A percentile compares a stretch with the other conserved stretches of the same genome.
Evolutionary conservation across 306 rosid genomes (phyloP).

Genomic region (Luffa aegyptiaca): DNA sequence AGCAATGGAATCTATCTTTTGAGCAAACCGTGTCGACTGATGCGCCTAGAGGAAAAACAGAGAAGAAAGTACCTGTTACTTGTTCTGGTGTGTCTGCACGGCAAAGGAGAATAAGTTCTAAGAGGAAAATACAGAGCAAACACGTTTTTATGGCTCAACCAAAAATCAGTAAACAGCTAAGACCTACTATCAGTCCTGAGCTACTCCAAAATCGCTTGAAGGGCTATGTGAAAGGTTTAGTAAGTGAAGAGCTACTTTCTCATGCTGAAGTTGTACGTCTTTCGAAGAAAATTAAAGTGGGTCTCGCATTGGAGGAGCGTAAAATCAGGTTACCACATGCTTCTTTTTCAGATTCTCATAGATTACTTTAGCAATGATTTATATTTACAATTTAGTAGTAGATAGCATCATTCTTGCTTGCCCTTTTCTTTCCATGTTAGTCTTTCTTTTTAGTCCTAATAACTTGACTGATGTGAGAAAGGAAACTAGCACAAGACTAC

Average conservation of each 20-base stretch:
- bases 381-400: not conserved
- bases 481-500: not conserved
- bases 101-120: constrained; percentile 60
- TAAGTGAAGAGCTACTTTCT: constrained; percentile 61
- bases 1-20: constrained; percentile 85
- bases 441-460: not conserved
- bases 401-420: not conserved
- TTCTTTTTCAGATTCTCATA: not conserved
- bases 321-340: constrained; percentile 45
- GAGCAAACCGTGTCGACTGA: constrained; percentile 29
- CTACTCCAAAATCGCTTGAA: constrained; percentile 46
- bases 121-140: constrained; percentile 33
- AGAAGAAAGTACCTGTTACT: constrained; percentile 45
- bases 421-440: not conserved
- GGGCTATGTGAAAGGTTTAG: constrained; percentile 71
- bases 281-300: constrained; percentile 69
- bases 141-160: constrained; percentile 22
- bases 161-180: constrained; percentile 27
- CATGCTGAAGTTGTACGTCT: constrained; percentile 82
- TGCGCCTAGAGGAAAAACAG: constrained; percentile 12
- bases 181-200: constrained; percentile 37
- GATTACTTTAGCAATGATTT: not conserved
- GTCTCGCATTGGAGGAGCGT: constrained; percentile 66
- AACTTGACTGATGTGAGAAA: not conserved
- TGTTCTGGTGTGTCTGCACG: constrained; percentile 97